Percentiles rank a stretch among this genome's conserved stretches.
These are phyloP conservation scores for Verticillium longisporum DNA, from an alignment of 2,329 filamentous ascomycete genomes.

Conservation along the genomic window DNA sequence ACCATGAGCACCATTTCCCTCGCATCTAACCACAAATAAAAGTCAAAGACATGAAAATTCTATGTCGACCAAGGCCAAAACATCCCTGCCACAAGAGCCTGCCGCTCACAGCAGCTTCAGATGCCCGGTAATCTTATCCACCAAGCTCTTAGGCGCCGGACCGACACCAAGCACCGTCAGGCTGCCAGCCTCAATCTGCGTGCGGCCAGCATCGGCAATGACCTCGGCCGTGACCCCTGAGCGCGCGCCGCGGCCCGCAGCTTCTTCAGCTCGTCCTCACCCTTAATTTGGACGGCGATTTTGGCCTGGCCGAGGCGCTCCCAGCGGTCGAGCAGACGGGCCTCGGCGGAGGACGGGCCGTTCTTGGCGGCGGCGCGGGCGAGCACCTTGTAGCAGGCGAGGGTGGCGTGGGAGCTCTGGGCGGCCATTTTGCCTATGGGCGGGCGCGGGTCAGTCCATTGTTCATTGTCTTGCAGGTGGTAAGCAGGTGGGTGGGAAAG, in stretches of 20 bases:
- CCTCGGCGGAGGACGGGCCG: conserved; percentile 40
- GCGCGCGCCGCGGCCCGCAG: conserved; percentile 73
- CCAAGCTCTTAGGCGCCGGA: conserved; percentile 74
- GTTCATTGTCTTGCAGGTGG: background rate
- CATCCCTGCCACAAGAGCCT: background rate
- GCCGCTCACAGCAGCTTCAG: conserved; percentile 70
- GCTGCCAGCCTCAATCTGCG: conserved; percentile 91
- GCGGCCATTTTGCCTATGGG: conserved; percentile 89
- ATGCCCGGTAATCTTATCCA: conserved; percentile 79
- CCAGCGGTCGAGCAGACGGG: conserved; percentile 71
- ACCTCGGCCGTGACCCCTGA: conserved; percentile 78
- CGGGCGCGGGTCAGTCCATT: background rate
- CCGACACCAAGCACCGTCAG: conserved; percentile 84
- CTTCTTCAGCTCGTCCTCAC: conserved; percentile 71
- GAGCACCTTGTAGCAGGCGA: conserved; percentile 92
- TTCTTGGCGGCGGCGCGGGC: conserved; percentile 44
- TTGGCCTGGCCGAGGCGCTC: conserved; percentile 84
- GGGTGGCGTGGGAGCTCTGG: conserved; percentile 90
- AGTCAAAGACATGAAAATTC: too few species aligned
- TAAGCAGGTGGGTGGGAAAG: background rate
- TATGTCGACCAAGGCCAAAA: too few species aligned
- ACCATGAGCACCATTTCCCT: background rate
- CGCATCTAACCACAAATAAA: too few species aligned
- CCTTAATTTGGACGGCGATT: conserved; percentile 84
- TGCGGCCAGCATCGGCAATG: conserved; percentile 91